Conservation (phyloP, 352 stramenopile species). For the Phytopythium vexans region DNA sequence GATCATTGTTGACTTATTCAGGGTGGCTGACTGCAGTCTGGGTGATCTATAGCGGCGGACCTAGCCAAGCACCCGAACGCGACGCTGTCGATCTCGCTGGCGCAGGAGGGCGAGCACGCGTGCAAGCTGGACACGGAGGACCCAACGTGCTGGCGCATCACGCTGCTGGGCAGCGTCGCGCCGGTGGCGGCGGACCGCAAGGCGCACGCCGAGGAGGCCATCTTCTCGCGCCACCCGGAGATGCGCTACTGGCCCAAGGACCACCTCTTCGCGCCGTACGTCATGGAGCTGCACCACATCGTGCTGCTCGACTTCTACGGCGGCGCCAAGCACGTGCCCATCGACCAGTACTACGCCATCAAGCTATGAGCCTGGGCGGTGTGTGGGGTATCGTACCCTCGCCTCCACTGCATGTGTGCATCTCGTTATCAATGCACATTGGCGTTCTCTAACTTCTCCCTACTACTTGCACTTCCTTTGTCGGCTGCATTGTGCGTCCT, state of each 20-base stretch:
- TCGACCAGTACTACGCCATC: constrained; percentile 64
- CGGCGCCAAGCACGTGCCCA: constrained; percentile 54
- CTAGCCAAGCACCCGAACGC: constrained; percentile 50
- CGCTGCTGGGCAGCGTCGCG: constrained; percentile 48
- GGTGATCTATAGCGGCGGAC: constrained; percentile 23
- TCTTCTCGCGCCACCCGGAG: constrained; percentile 77
- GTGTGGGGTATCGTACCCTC: not conserved
- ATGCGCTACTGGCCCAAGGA: constrained; percentile 62
- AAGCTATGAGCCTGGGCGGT: constrained; percentile 20
- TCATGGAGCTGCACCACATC: constrained; percentile 56
- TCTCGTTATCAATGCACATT: constrained; percentile 2
- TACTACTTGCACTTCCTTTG: not conserved
- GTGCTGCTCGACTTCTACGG: constrained; percentile 73
- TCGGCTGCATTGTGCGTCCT: not conserved
- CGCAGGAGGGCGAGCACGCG: constrained; percentile 37
- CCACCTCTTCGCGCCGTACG: constrained; percentile 53
- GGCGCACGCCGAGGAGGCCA: constrained; percentile 41
- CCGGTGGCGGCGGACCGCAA: constrained; percentile 36
- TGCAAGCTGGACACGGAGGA: constrained; percentile 71
- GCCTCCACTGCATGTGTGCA: too few relatives aligned
- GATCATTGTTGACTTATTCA: too few relatives aligned
- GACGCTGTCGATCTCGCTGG: constrained; percentile 59
- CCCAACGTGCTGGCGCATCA: constrained; percentile 72
- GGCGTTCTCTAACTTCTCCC: constrained; percentile 2
- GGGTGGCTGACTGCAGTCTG: too few relatives aligned